Base-by-base conservation (phyloP, 75 land plant genomes). In the Selaginella tamariscina region DNA sequence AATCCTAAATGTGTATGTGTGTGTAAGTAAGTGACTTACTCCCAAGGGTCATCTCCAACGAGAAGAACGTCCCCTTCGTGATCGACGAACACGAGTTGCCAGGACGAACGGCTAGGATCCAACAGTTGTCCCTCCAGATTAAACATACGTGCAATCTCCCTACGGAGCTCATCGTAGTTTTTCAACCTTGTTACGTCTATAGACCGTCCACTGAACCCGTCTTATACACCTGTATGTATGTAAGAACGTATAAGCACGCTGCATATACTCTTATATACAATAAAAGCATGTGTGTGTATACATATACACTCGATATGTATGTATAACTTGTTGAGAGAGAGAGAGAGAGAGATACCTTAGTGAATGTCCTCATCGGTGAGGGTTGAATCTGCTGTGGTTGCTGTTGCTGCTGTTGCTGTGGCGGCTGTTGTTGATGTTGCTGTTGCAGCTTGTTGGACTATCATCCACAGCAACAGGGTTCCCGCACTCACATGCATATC, bases 151-250 rank as follows among this genome's bases (percentile, higher is more conserved):
- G 62, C 62, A n/a, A 59, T 21, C 5, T 59, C 62, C 21, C 62
- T 59, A 8, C 26, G 23, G 26, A 59, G 62, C 26, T 59, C 62
- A 8, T 59, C 62, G 26, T 59, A 59, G 26, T 59, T 59, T 23
- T 27, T 59, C 8, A 59, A n/a, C 27, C 62, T 8, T n/a, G 62
- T 59, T 9, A 59, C 26, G 62, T 59, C 62, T 27, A 59, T 21
- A 21, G 62, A 59, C 26, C 62, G 83, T 59, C 99, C 99, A 91
- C 97, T 29, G 83, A 85, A 55, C 99, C 99, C 24, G 83, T 64
- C 77, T 95, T 95, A 44, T 95, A 88, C 32, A 95, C 97, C 99
- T 95, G 82, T 56, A 30, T 29, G n/a, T n/a, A 72, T n/a, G n/a
- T n/a, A n/a, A n/a, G n/a, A n/a, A n/a, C n/a, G n/a, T n/a, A n/a